Base-by-base conservation (phyloP, 2,329 filamentous ascomycete species). In the Aciculosporium take region DNA sequence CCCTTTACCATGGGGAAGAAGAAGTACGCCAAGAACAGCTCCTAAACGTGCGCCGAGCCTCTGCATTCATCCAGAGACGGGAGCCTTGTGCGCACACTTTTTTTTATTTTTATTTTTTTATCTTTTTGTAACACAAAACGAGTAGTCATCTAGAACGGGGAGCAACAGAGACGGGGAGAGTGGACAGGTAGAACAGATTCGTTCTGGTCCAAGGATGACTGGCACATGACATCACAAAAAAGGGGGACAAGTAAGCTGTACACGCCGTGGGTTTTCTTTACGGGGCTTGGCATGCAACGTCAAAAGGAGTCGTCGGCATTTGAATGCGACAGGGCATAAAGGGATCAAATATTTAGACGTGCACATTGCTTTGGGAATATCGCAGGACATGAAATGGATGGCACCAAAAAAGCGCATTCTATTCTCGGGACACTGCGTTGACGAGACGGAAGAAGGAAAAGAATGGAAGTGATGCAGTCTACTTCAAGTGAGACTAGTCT, bases 1-100 rank as follows among this genome's bases (percentile, higher is more conserved):
- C 87, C 88, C 31, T 94, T 95, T 68, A 81, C 84, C 31, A 78
- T 94, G 50, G 88, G 88, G 63, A 95, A 95, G 76, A 72, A 84
- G 49, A 79, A 76, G 58, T 93, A 91, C 62, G 68, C 63, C 58
- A 81, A 79, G 67, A 73, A 68, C 64, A 78, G 66, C 65, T 64
- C 65, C 41, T 65, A 55, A 50, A 43, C 28, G 13, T n/a, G 17
- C 18, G 15, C 13, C 8, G 17, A 20, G 17, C 15, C 23, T 12
- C 15, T 33, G 27, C 40, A 40, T 40, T 30, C 42, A 7, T 31
- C 37, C 8, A 20, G 7, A 12, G 20, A 24, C 7, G 18, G 15
- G 17, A 37, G 36, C 25, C 17, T 37, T 17, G 4, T 3, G 36
- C 17, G 17, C 17, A 7, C 10, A 13, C 5, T 1, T 13, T 13